Percentiles rank a stretch among this genome's conserved stretches.
Conservation (phyloP, 2,329 filamentous ascomycete species). For the Lachnellula suecica region DNA sequence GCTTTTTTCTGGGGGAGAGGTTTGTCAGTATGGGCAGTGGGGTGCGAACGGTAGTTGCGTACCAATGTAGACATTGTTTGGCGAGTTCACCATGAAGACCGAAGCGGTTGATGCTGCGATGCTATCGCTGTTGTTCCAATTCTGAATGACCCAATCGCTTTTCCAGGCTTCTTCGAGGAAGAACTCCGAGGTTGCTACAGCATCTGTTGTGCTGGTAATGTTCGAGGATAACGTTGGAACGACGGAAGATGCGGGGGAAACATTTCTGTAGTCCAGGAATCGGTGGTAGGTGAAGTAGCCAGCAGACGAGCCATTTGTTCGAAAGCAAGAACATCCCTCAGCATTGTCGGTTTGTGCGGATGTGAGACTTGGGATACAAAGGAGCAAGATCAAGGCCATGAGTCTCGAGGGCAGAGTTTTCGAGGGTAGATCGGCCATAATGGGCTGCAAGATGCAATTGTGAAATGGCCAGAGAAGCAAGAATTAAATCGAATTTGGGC, state of each 20-base stretch:
- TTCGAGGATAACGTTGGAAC: conserved; percentile 18
- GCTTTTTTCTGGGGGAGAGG: conserved; percentile 18
- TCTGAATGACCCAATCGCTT: conserved; percentile 29
- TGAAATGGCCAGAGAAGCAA: not conserved
- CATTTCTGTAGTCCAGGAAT: conserved; percentile 30
- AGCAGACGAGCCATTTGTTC: conserved; percentile 25
- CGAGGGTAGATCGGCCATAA: conserved; percentile 3
- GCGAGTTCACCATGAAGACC: conserved; percentile 25
- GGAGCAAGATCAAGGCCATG: conserved; percentile 16
- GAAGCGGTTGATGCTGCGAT: too few relatives aligned
- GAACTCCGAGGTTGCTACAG: conserved; percentile 22
- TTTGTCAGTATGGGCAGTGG: not conserved
- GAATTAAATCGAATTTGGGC: not conserved
- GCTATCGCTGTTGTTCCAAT: conserved; percentile 29
- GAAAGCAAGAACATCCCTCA: conserved; percentile 28
- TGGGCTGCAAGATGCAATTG: not conserved
- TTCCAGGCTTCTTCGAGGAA: conserved; percentile 23
- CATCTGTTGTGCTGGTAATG: conserved; percentile 15
- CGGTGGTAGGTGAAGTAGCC: conserved; percentile 29
- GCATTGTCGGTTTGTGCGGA: conserved; percentile 27
- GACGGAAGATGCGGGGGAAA: conserved; percentile 8
- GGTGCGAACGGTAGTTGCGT: not conserved
- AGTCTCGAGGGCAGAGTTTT: conserved; percentile 18
- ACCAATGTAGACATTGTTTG: conserved; percentile 33
- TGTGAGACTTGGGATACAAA: conserved; percentile 10